Evolutionary conservation across 2,329 filamentous ascomycete genomes (phyloP).

Genomic region (Coniochaeta sp.): DNA sequence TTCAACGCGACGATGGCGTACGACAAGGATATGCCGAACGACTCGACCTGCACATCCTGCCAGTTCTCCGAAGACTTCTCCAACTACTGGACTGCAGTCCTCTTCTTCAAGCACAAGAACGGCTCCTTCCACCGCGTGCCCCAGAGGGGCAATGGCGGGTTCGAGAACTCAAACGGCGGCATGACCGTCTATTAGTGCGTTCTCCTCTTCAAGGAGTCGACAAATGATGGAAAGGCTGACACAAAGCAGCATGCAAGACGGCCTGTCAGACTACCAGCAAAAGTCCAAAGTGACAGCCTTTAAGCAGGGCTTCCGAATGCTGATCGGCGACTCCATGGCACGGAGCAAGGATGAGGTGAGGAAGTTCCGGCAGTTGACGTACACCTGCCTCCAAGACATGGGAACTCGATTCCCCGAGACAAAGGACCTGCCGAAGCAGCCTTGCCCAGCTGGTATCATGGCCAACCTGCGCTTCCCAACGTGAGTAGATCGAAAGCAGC

Average conservation of each 20-base stretch:
- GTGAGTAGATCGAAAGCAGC: neutral
- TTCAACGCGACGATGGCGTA: slow-evolving; percentile 32
- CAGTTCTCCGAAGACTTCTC: slow-evolving; percentile 27
- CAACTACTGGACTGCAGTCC: slow-evolving; percentile 18
- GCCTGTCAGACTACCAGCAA: slow-evolving; percentile 22
- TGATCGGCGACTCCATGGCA: slow-evolving; percentile 30
- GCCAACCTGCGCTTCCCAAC: slow-evolving; percentile 36
- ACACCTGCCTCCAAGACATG: slow-evolving; percentile 31
- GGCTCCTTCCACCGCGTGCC: slow-evolving; percentile 5
- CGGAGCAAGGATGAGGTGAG: slow-evolving; percentile 25
- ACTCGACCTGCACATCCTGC: slow-evolving; percentile 23
- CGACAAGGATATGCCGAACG: slow-evolving; percentile 17
- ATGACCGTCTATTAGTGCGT: slow-evolving; percentile 28
- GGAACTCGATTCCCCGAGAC: slow-evolving; percentile 30
- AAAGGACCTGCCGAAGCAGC: slow-evolving; percentile 26
- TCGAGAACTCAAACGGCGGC: slow-evolving; percentile 20
- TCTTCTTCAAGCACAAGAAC: neutral
- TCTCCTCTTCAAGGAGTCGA: neutral
- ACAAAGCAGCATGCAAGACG: slow-evolving; percentile 22
- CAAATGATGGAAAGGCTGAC: too few relatives aligned
- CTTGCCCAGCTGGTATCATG: slow-evolving; percentile 27
- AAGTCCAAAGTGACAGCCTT: slow-evolving; percentile 32
- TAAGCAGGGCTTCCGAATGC: slow-evolving; percentile 35
- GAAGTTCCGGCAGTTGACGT: slow-evolving; percentile 34
- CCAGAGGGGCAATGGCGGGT: slow-evolving; percentile 22